Evolutionary conservation across 1,139 yeast species (phyloP).

Genomic region (Pichia inconspicua): DNA sequence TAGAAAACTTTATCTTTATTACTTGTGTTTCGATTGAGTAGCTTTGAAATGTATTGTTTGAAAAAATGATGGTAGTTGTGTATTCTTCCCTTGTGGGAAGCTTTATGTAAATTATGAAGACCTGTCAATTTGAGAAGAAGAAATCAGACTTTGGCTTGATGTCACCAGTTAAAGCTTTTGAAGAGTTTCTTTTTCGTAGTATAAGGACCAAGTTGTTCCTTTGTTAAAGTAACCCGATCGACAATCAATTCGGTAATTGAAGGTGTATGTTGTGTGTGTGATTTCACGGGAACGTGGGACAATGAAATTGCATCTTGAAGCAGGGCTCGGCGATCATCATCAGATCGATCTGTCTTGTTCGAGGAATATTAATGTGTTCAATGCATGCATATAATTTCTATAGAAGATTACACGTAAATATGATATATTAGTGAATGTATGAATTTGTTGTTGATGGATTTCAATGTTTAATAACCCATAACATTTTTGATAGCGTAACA

Average conservation of each 20-base stretch:
- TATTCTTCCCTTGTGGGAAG: constrained; percentile 9
- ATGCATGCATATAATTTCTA: neutral
- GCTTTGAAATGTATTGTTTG: constrained; percentile 1
- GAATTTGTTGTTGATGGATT: neutral
- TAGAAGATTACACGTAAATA: neutral
- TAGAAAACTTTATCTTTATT: constrained; percentile 24
- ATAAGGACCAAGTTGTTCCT: no score
- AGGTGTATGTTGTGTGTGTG: no score
- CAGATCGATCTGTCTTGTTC: no score
- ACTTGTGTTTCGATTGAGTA: constrained; percentile 4
- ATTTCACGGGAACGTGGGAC: no score
- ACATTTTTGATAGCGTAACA: constrained; percentile 43
- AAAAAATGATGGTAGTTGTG: constrained; percentile 3
- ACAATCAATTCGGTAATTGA: no score
- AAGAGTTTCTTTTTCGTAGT: no score
- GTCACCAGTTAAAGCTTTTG: no score
- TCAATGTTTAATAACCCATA: constrained; percentile 8
- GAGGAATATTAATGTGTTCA: no score
- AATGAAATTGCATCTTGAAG: no score
- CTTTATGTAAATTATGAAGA: neutral
- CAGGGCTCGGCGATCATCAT: no score
- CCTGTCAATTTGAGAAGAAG: constrained; percentile 3
- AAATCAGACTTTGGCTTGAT: neutral
- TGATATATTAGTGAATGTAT: neutral
- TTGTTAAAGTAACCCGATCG: no score